Base-by-base conservation (phyloP, 2,329 filamentous ascomycete genomes). In the Stemphylium lycopersici region DNA sequence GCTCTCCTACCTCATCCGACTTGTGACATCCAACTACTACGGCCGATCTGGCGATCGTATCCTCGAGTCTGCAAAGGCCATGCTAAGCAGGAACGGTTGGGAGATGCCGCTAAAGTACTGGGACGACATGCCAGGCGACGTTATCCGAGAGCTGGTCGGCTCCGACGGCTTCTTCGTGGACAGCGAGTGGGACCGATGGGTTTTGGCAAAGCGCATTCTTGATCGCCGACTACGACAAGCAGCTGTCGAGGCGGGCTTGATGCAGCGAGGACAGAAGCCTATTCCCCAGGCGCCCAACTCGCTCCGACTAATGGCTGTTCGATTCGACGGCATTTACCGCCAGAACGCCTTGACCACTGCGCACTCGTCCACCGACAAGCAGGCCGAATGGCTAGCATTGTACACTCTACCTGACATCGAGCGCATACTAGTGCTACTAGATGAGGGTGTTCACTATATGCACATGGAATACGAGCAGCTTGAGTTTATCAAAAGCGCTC, bases 361-460 rank as follows among this genome's bases (percentile, higher is more conserved):
- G 15, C 66, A 69, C 48, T 63, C 67, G 55, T 74, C 71, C 8
- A 76, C 80, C 0, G 79, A 83, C 42, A 73, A 69, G 3, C 76
- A 83, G 48, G 74, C 78, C 36, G 71, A 74, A 2, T 85, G 81
- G 78, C 69, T 83, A 26, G 70, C 77, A 5, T 70, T 83, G 3
- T 85, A 85, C 65, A 83, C 81, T 0, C 75, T 80, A 38, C 77
- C 79, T 0, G 83, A 85, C 37, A 77, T 85, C 38, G 81, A 83
- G 59, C 82, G 82, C 8, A 71, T 86, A 4, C 70, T 84, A 6
- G 82, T 84, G 0, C 70, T 86, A 2, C 71, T 86, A 3, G 83
- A 86, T 52, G 81, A 84, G 69, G 83, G 83, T 0, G 84, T 86
- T 7, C 83, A 85, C 63, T 86, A 85, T 68, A 76, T 84, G 3